Evolutionary conservation across 2,329 filamentous ascomycete genomes (phyloP).

Genomic region (Seiridium cupressi): DNA sequence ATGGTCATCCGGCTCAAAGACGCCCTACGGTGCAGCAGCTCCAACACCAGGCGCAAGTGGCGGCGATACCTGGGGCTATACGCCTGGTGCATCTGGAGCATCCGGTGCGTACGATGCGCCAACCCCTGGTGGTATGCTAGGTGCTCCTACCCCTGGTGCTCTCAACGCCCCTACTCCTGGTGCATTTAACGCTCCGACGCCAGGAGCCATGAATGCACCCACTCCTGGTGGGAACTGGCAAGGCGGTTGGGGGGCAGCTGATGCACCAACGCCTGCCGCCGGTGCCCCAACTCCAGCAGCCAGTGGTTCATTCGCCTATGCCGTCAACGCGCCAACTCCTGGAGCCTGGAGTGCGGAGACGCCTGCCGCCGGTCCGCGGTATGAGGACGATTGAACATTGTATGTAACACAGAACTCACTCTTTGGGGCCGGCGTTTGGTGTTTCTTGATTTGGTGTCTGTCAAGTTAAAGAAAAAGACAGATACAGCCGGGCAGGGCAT

Average conservation of each 20-base stretch:
- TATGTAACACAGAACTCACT: neutral
- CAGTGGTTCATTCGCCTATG: constrained; percentile 4
- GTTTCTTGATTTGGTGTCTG: neutral
- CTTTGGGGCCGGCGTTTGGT: neutral
- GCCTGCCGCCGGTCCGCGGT: constrained; percentile 27
- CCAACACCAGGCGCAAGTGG: constrained; percentile 58
- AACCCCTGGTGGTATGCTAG: constrained; percentile 61
- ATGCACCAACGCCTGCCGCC: constrained; percentile 7
- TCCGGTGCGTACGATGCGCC: constrained; percentile 65
- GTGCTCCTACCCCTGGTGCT: constrained; percentile 64
- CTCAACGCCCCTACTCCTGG: constrained; percentile 70
- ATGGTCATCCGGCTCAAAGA: constrained; percentile 71
- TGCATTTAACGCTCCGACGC: constrained; percentile 61
- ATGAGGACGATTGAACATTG: constrained; percentile 26
- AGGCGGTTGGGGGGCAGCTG: constrained; percentile 5
- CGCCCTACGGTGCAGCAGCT: constrained; percentile 66
- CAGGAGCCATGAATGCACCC: constrained; percentile 59
- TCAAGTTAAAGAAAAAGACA: neutral
- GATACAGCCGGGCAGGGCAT: neutral
- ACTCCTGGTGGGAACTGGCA: constrained; percentile 53
- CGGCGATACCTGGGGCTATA: constrained; percentile 60
- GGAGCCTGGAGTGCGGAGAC: constrained; percentile 29
- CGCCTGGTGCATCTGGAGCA: constrained; percentile 44
- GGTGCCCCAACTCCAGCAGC: constrained; percentile 5
- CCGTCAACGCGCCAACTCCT: constrained; percentile 24